Evolutionary conservation across 805 yeast genomes (phyloP), one percentile per base, ranked within the genome.

Genomic region (Lachancea dasiensis): DNA sequence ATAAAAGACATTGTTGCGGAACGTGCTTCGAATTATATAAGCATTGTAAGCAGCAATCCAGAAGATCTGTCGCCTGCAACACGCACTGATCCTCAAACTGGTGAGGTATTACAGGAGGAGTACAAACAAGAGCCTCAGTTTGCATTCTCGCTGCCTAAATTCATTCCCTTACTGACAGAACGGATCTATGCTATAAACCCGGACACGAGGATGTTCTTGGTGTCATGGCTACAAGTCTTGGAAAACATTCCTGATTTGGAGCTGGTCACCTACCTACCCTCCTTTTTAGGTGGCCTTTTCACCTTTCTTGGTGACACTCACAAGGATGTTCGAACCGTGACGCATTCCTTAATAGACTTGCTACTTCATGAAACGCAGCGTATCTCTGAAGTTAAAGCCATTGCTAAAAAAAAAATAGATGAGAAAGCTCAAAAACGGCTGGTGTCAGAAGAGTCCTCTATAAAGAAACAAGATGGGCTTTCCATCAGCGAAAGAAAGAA

Each of bases 1-100:
- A 77, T 92, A 50, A 89, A 92, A 58, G 98, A 92, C 58, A 89
- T 92, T 31, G 95, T 90, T 0, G 83, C 95, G 33, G 97, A 94
- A 46, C 86, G 89, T 54, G 95, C 97, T 0, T 79, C 95, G 1
- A 81, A 81, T 13, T 90, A 86, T 60, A 79, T 86, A 2, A 81
- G 90, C 14, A 72, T 83, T 1, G 73, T 86, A 27, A 79, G 77
- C 48, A 70, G 55, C 53, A 65, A 54, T 57, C 70, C 67, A 5
- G 61, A 60, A 15, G 73, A 67, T 33, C 58, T 66, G 6, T 64
- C 68, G 2, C 65, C 65, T 6, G 50, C 69, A 0, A 67, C 67
- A 16, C 63, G 72, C 16, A 66, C 78, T 4, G 79, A 75, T 51
- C 68, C 72, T 3, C 38, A 38, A 18, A 64, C 73, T 47, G 82